Conservation (phyloP, 164 flowering plant genomes). For the Vitis cinerea region DNA sequence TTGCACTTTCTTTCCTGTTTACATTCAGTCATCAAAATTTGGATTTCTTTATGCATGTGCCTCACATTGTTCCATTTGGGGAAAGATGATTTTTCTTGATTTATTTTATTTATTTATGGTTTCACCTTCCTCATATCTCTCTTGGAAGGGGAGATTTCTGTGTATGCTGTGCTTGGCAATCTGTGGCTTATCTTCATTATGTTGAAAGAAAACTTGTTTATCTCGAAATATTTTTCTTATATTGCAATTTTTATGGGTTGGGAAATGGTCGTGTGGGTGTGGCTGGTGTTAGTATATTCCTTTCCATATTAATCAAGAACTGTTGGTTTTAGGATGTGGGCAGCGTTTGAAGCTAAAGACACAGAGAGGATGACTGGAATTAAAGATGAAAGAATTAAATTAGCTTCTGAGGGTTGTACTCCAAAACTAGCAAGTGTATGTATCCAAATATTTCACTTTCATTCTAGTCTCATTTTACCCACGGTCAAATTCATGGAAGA, state of each 20-base stretch:
- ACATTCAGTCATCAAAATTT: too few relatives aligned
- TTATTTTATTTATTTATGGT: neutral
- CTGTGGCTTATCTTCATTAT: too few relatives aligned
- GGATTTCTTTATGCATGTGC: too few relatives aligned
- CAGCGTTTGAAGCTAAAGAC: constrained; percentile 31
- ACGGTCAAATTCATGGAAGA: too few relatives aligned
- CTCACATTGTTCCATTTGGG: neutral
- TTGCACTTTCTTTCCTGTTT: neutral
- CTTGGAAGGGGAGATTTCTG: too few relatives aligned
- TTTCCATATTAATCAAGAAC: constrained; percentile 3
- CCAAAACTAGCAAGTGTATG: constrained; percentile 30
- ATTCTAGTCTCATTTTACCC: neutral
- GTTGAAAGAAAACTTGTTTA: neutral
- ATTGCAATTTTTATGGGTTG: neutral
- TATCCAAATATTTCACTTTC: neutral
- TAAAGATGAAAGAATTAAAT: constrained; percentile 16
- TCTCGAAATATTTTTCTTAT: neutral
- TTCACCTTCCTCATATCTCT: too few relatives aligned
- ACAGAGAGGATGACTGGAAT: constrained; percentile 10
- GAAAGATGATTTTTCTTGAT: neutral
- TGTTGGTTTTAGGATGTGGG: constrained; percentile 44
- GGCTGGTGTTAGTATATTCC: neutral
- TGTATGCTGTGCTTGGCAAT: too few relatives aligned
- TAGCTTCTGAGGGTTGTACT: constrained; percentile 27
- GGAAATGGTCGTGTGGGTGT: neutral